Evolutionary conservation across 169 alveolate species (phyloP), one percentile per base, ranked within the genome.

Genomic region (Eimeria necatrix): DNA sequence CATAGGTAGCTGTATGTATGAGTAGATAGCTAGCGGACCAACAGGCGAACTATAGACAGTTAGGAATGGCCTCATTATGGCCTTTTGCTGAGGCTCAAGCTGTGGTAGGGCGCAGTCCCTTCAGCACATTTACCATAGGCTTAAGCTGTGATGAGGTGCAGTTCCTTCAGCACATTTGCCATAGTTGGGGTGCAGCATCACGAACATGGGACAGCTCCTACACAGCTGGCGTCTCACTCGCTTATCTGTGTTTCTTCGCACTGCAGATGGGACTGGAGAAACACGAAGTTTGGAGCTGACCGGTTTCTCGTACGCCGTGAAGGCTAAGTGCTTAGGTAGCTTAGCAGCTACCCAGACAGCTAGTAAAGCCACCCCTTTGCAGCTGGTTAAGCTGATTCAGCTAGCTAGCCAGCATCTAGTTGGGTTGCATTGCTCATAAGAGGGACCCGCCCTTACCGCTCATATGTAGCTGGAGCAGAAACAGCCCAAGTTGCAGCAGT

Each of bases 191-290:
- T 14, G 68, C 68, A 56, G 68, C 68, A 56, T 0, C 68, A 56
- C 68, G 68, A 32, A 32, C 41, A 32, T 0, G 41, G 41, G 41
- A 32, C 41, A 32, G 41, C 41, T 32, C 2, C 3, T 32, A 32
- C 41, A 32, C 20, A 56, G 12, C 68, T 18, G 68, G 68, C 22
- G 68, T 56, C 4, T 56, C 22, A 14, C 20, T 56, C 68, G 68
- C 4, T 3, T 56, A 56, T 10, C 20, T 56, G 68, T 18, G 12
- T 22, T 68, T 74, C 24, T 74, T 4, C 22, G 73, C 16, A 20
- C 5, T 41, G 20, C 49, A 74, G 85, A 32, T 89, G 94, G 94
- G 94, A 89, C 78, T 89, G 94, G 94, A 49, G 94, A 22, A 89
- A 89, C 78, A 89, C 94, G 14, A 48, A 71, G 60, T 89, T 89